Percentiles rank a stretch among this genome's conserved stretches.
phyloP scores from a whole-genome alignment of 768 basidiomycete species.

The Auricularia heimuer region DNA sequence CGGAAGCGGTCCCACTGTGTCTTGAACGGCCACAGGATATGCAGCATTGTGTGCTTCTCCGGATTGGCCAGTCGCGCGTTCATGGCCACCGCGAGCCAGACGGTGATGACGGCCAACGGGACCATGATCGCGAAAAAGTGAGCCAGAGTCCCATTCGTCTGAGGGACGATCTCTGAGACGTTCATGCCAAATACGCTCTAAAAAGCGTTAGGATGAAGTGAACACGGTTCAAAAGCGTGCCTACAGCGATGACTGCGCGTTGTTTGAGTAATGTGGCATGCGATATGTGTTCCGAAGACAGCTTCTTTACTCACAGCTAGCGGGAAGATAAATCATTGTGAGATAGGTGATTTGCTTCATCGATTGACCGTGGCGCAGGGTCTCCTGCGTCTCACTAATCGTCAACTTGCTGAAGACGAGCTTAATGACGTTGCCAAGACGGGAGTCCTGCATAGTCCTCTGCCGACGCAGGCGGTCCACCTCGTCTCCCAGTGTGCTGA shows the following conservation, averaged over 20 bases:
- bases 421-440: slow-evolving; percentile 9
- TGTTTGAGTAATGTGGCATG: neutral
- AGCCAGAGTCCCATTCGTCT: slow-evolving; percentile 21
- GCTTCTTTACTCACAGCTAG: slow-evolving; percentile 18
- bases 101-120: slow-evolving; percentile 36
- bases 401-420: slow-evolving; percentile 2
- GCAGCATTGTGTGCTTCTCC: too few species aligned
- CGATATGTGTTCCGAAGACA: neutral
- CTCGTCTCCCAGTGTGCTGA: slow-evolving; percentile 28
- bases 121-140: slow-evolving; percentile 35
- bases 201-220: slow-evolving; percentile 20
- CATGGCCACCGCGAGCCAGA: slow-evolving; percentile 38
- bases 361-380: slow-evolving; percentile 32
- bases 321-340: slow-evolving; percentile 55
- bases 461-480: slow-evolving; percentile 5
- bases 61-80: too few species aligned
- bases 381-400: slow-evolving; percentile 17
- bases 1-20: too few species aligned
- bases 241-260: neutral
- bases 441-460: slow-evolving; percentile 6
- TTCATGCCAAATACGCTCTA: slow-evolving; percentile 53
- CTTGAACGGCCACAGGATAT: too few species aligned
- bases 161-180: slow-evolving; percentile 30
- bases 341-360: slow-evolving; percentile 37
- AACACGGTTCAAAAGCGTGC: neutral